phyloP scores from a whole-genome alignment of 108 stramenopile genomes.

The Cyclotella atomus region DNA sequence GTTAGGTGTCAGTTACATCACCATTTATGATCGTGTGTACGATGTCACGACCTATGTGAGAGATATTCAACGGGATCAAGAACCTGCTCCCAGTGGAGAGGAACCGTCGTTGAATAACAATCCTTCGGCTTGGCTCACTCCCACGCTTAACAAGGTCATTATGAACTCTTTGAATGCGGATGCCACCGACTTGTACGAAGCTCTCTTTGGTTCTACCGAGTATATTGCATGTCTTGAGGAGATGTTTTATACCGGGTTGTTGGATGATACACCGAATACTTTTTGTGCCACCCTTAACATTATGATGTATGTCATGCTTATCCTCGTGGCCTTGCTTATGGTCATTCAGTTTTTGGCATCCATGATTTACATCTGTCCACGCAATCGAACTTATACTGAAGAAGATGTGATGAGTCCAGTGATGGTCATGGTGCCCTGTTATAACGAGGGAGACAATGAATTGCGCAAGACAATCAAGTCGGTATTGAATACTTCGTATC shows the following conservation, averaged over 20 bases:
- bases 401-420: conserved; percentile 44
- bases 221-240: conserved; percentile 42
- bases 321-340: conserved; percentile 50
- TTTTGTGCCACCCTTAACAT: conserved; percentile 45
- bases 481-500: conserved; percentile 55
- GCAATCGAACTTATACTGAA: conserved; percentile 30
- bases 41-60: conserved; percentile 47
- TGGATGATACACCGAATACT: conserved; percentile 30
- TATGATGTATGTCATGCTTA: conserved; percentile 49
- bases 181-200: conserved; percentile 51
- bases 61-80: conserved; percentile 22
- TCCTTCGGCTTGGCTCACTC: conserved; percentile 37
- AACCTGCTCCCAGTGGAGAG: conserved; percentile 21
- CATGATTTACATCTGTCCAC: conserved; percentile 37
- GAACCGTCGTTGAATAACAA: conserved; percentile 15
- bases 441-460: conserved; percentile 69
- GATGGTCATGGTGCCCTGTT: conserved; percentile 68
- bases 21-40: conserved; percentile 46
- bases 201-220: conserved; percentile 32
- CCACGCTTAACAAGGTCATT: conserved; percentile 42
- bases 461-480: conserved; percentile 65
- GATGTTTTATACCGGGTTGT: conserved; percentile 42
- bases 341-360: conserved; percentile 44
- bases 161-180: conserved; percentile 43
- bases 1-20: neutral